phyloP scores from a whole-genome alignment of 306 rosid genomes.

The Castanea mollissima region DNA sequence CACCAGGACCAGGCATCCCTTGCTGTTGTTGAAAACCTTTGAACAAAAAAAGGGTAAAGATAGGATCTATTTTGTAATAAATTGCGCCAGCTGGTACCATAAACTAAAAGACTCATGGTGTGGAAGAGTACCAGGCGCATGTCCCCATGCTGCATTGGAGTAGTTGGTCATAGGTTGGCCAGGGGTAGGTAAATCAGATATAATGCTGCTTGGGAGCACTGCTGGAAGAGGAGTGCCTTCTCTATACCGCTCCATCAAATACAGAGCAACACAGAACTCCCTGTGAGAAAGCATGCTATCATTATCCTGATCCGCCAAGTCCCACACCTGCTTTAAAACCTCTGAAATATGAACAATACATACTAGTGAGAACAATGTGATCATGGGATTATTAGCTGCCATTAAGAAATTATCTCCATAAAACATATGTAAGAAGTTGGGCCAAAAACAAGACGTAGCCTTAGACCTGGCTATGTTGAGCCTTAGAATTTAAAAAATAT shows the following conservation, averaged over 20 bases:
- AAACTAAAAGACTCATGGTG: constrained; percentile 5
- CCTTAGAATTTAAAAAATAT: background rate
- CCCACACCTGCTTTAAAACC: constrained; percentile 98
- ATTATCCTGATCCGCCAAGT: constrained; percentile 95
- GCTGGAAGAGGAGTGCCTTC: constrained; percentile 90
- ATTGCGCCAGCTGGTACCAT: constrained; percentile 7
- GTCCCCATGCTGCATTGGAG: constrained; percentile 63
- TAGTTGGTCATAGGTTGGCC: constrained; percentile 53
- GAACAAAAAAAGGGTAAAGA: constrained; percentile 21
- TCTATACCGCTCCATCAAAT: constrained; percentile 92
- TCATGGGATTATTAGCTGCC: constrained; percentile 23
- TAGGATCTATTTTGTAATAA: constrained; percentile 14
- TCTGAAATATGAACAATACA: constrained; percentile 63
- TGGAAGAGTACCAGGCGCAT: constrained; percentile 55
- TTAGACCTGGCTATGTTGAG: background rate
- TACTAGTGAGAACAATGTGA: constrained; percentile 38
- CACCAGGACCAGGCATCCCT: constrained; percentile 57
- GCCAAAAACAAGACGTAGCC: background rate
- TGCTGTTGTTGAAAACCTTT: constrained; percentile 71
- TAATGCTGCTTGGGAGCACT: constrained; percentile 63
- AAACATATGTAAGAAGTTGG: constrained; percentile 1
- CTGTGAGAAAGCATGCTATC: constrained; percentile 98
- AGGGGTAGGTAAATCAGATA: constrained; percentile 62
- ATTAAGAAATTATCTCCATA: constrained; percentile 9
- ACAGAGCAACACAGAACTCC: constrained; percentile 92